Conservation (phyloP, 805 yeast species). For the Starmerella cellae region DNA sequence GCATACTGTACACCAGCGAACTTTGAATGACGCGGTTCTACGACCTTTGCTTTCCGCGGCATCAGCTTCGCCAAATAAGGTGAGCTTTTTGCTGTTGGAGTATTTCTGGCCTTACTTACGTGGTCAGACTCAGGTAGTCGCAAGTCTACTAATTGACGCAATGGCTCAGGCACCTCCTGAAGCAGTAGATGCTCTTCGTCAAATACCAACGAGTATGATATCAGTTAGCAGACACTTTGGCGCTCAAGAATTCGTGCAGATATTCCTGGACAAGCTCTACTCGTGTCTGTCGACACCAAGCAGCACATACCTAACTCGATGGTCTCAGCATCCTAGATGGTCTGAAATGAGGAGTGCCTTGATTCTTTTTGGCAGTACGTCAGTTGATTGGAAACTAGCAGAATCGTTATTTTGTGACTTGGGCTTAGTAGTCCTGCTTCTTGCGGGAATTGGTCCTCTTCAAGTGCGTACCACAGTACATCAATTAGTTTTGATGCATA, state of each 20-base stretch:
- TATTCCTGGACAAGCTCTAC: conserved; percentile 3
- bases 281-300: not conserved
- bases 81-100: conserved; percentile 1
- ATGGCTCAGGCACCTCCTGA: not conserved
- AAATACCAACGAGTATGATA: conserved; percentile 2
- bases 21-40: not conserved
- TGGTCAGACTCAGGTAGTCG: not conserved
- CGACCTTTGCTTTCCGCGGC: conserved; percentile 2
- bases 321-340: conserved; percentile 6
- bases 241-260: conserved; percentile 7
- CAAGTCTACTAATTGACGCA: conserved; percentile 5
- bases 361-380: conserved; percentile 3
- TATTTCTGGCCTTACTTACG: conserved; percentile 10
- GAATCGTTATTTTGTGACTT: conserved; percentile 7
- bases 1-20: not conserved
- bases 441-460: conserved; percentile 9
- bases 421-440: conserved; percentile 3
- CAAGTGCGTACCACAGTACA: conserved; percentile 5
- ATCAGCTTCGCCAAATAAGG: not conserved
- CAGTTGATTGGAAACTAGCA: conserved; percentile 6
- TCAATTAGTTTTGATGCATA: conserved; percentile 6
- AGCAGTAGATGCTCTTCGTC: conserved; percentile 5
- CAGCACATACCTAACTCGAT: not conserved
- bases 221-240: not conserved
- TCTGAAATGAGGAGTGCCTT: conserved; percentile 3